Evolutionary conservation across 768 basidiomycete genomes (phyloP).

Genomic region (Kondoa subrosea): DNA sequence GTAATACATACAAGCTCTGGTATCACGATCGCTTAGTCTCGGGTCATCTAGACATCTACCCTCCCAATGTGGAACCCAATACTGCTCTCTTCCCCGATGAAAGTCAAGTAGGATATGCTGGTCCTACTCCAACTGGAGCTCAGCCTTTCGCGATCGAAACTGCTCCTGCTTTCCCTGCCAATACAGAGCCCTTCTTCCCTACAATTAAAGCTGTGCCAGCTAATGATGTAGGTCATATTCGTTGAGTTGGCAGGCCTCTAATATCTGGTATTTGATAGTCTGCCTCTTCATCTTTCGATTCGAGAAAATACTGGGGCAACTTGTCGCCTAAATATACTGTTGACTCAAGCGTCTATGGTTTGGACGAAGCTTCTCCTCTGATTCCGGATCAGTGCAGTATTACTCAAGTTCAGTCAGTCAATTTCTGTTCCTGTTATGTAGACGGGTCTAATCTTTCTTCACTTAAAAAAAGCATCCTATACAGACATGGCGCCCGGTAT

Average conservation of each 20-base stretch:
- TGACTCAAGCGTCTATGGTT: slow-evolving; percentile 28
- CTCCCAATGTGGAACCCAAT: neutral
- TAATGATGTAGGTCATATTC: neutral
- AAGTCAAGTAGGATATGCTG: neutral
- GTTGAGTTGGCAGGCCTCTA: neutral
- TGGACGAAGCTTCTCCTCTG: slow-evolving; percentile 28
- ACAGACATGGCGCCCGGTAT: slow-evolving; percentile 28
- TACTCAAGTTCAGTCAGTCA: slow-evolving; percentile 26
- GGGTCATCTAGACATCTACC: neutral
- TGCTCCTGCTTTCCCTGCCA: slow-evolving; percentile 14
- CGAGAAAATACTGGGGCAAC: slow-evolving; percentile 31
- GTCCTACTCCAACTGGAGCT: slow-evolving; percentile 22
- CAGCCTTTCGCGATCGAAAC: slow-evolving; percentile 15
- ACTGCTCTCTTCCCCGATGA: neutral
- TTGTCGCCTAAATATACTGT: slow-evolving; percentile 30
- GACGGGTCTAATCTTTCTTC: neutral
- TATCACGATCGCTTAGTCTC: neutral
- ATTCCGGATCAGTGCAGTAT: slow-evolving; percentile 29
- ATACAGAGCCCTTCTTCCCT: neutral
- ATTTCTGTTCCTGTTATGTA: neutral
- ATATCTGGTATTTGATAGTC: neutral
- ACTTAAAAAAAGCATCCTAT: slow-evolving; percentile 19
- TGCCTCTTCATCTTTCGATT: slow-evolving; percentile 4
- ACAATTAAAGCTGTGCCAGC: neutral
- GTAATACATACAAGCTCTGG: neutral